Base-by-base conservation (phyloP, 2,329 filamentous ascomycete genomes). In the Penicillium sclerotiorum region DNA sequence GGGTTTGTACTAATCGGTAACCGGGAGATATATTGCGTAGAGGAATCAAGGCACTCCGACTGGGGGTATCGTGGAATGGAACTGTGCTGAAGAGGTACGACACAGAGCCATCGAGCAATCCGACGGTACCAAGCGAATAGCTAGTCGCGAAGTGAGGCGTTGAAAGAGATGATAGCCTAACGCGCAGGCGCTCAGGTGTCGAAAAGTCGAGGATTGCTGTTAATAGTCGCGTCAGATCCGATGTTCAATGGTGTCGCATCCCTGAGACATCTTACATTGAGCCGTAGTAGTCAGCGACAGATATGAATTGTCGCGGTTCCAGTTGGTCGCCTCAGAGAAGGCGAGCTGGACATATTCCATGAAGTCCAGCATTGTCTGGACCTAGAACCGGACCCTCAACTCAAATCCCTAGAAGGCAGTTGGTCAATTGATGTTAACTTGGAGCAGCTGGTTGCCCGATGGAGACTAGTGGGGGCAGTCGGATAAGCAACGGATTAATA, bases 321-420 rank as follows among this genome's bases (percentile, higher is more conserved):
- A 96, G 70, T 87, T 83, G 38, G 91, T 92, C 49, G 88, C 87
- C 69, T 88, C 81, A 71, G 90, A 89, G 76, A 96, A 96, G 65
- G 90, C 89, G 75, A 88, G 83, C 75, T 95, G 90, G 77, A 96
- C 87, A 78, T 95, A 93, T 75, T 95, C 91, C 90, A 96, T 95
- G 78, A 96, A 96, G 75, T 92, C 88, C 77, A 94, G 86, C 92
- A 96, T 96, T 62, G 68, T 78, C 59, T 43, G 18, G 44, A 38
- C 36, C 17, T 8, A 13, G 18, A 9, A 42, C 27, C 39, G 43
- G 35, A 46, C 35, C 33, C 22, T 30, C 18, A 17, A 25, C 39
- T 28, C 23, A 27, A n/a, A 27, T 41, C 39, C 22, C 39, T 36
- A n/a, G 43, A 15, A 27, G 12, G 23, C 27, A 43, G 17, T 32